A percentile compares a stretch with the other conserved stretches of the same genome.
Evolutionary conservation across 2,329 filamentous ascomycete species (phyloP).

Genomic region (Pestalotiopsis sp.): DNA sequence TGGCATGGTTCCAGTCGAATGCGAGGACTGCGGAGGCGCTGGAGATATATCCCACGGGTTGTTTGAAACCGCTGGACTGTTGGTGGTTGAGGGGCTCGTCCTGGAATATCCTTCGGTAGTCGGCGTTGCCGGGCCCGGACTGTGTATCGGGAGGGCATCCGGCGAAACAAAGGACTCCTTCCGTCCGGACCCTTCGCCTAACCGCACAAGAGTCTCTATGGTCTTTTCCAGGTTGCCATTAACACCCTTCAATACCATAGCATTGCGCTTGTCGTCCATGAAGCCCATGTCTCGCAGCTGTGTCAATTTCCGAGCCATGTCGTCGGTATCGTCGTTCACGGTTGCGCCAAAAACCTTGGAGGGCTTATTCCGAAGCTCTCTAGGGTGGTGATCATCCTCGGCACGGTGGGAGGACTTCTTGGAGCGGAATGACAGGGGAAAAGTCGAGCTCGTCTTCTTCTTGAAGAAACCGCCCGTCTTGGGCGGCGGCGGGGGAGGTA

Average conservation of each 20-base stretch:
- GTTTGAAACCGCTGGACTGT: constrained; percentile 48
- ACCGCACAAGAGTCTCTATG: constrained; percentile 79
- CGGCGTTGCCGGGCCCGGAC: constrained; percentile 45
- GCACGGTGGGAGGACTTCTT: constrained; percentile 51
- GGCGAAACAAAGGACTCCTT: constrained; percentile 34
- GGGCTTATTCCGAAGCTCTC: constrained; percentile 59
- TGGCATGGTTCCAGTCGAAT: constrained; percentile 64
- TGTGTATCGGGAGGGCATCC: constrained; percentile 51
- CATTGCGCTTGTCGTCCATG: constrained; percentile 77
- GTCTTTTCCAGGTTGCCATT: constrained; percentile 84
- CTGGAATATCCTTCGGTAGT: constrained; percentile 31
- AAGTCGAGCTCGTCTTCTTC: constrained; percentile 65
- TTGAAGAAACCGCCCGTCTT: constrained; percentile 63
- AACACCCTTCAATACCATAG: constrained; percentile 77
- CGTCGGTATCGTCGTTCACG: constrained; percentile 58
- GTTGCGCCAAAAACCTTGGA: constrained; percentile 71
- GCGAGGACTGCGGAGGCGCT: constrained; percentile 62
- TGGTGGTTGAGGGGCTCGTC: constrained; percentile 27
- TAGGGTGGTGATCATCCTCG: constrained; percentile 24
- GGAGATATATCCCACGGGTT: constrained; percentile 69
- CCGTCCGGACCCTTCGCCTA: constrained; percentile 69
- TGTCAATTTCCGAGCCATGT: constrained; percentile 74
- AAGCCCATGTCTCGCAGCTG: constrained; percentile 92
- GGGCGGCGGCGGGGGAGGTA: constrained; percentile 62
- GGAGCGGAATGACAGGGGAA: constrained; percentile 62